Percentiles rank a stretch among this genome's conserved stretches.
Evolutionary conservation across 75 land plant species (phyloP).

Genomic region (Selaginella tamariscina): DNA sequence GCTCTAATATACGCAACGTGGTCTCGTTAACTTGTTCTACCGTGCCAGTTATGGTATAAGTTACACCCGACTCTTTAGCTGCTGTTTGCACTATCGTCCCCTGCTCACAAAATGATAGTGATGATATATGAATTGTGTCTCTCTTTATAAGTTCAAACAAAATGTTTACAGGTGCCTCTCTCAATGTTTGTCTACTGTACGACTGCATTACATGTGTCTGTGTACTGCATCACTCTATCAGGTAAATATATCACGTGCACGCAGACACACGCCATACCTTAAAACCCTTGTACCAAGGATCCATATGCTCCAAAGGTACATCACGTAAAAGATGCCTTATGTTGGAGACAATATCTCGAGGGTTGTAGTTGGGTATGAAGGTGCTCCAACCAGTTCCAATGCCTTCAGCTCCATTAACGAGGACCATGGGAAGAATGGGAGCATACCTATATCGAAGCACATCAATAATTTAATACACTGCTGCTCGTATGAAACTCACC

Average conservation of each 20-base stretch:
- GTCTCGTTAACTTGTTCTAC: conserved; percentile 72
- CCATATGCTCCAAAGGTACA: conserved; percentile 70
- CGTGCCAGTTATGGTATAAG: conserved; percentile 64
- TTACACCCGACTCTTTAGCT: conserved; percentile 52
- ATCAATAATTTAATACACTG: background rate
- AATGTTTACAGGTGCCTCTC: no score
- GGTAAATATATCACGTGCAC: no score
- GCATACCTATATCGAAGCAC: conserved; percentile 43
- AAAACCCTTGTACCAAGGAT: conserved; percentile 97
- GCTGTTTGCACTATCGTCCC: conserved; percentile 76
- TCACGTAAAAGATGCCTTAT: conserved; percentile 49
- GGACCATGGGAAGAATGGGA: conserved; percentile 80
- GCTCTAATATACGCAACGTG: conserved; percentile 65
- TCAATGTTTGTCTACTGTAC: no score
- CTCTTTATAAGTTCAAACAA: no score
- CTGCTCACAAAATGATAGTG: conserved; percentile 16
- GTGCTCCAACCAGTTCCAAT: conserved; percentile 99
- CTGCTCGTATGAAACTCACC: no score
- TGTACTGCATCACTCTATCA: no score
- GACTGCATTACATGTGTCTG: no score
- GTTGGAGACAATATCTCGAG: conserved; percentile 81
- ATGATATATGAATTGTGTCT: no score
- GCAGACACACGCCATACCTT: conserved; percentile 30
- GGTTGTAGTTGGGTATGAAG: conserved; percentile 88
- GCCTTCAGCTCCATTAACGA: conserved; percentile 98